Evolutionary conservation across 352 stramenopile species (phyloP).

Genomic region (Phytopythium boreale): DNA sequence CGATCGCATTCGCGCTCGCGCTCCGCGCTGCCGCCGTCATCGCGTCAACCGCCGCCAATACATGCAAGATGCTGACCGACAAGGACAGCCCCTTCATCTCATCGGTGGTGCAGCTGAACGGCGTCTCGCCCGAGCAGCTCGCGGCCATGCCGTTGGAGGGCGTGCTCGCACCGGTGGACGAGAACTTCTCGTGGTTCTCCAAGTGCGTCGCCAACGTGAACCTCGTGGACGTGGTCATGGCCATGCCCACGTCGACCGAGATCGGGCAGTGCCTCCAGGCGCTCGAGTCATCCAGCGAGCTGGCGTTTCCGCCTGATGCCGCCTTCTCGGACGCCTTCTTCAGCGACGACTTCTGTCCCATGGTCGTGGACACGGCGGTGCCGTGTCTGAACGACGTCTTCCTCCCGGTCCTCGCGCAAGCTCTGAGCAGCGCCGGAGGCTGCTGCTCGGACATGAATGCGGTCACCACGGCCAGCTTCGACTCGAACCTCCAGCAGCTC

Average conservation of each 20-base stretch:
- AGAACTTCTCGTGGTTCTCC: constrained; percentile 6
- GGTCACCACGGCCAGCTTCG: neutral
- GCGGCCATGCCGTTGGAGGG: neutral
- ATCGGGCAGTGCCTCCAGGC: constrained; percentile 3
- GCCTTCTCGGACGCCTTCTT: constrained; percentile 4
- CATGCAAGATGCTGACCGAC: constrained; percentile 2
- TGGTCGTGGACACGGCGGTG: constrained; percentile 3
- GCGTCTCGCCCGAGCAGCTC: constrained; percentile 3
- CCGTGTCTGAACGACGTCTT: constrained; percentile 7
- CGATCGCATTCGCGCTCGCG: constrained; percentile 5
- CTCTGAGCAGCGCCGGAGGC: neutral
- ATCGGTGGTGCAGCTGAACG: constrained; percentile 7
- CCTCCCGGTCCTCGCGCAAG: neutral
- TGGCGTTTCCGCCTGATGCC: neutral
- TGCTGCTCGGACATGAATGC: constrained; percentile 8
- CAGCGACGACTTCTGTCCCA: constrained; percentile 1
- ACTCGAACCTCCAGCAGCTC: neutral
- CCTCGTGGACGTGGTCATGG: neutral
- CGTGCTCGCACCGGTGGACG: constrained; percentile 7
- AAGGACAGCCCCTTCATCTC: constrained; percentile 5
- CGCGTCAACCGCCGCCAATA: neutral
- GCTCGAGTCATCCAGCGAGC: neutral
- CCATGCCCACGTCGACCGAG: neutral
- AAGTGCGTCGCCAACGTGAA: constrained; percentile 11
- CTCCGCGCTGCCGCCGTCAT: neutral